Percentiles rank a stretch among this genome's conserved stretches.
These are phyloP conservation scores for Thelonectria rubi DNA, from an alignment of 2,329 filamentous ascomycete genomes.

Conservation along the genomic window DNA sequence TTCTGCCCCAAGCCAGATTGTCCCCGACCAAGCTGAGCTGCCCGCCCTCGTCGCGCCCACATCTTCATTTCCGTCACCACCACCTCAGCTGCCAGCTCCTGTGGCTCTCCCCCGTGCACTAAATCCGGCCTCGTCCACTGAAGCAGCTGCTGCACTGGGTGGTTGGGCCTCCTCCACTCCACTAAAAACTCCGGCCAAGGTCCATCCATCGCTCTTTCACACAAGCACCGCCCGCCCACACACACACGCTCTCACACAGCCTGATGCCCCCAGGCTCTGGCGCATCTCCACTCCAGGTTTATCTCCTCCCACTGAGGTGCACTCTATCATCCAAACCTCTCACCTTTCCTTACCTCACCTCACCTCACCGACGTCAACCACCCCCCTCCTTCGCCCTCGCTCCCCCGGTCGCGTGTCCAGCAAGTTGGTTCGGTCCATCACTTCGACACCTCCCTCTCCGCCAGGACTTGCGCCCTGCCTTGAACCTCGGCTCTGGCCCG, in stretches of 20 bases:
- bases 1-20: no score
- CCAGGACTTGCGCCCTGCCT: slow-evolving; percentile 32
- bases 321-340: slow-evolving; percentile 36
- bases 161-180: slow-evolving; percentile 13
- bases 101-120: slow-evolving; percentile 8
- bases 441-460: slow-evolving; percentile 25
- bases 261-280: not conserved
- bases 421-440: slow-evolving; percentile 10
- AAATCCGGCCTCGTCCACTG: slow-evolving; percentile 17
- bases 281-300: slow-evolving; percentile 30
- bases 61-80: not conserved
- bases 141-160: not conserved
- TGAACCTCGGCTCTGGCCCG: slow-evolving; percentile 30
- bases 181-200: slow-evolving; percentile 11
- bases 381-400: slow-evolving; percentile 29
- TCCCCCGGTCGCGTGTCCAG: slow-evolving; percentile 23
- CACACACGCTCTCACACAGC: not conserved
- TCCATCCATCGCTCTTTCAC: slow-evolving; percentile 3
- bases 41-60: no score
- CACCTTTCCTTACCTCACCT: slow-evolving; percentile 39
- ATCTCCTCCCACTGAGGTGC: slow-evolving; percentile 8
- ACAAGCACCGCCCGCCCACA: not conserved
- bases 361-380: slow-evolving; percentile 43
- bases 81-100: not conserved
- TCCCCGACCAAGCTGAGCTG: no score